Evolutionary conservation across 2,329 filamentous ascomycete genomes (phyloP).

Genomic region (Calonectria hawksworthii): DNA sequence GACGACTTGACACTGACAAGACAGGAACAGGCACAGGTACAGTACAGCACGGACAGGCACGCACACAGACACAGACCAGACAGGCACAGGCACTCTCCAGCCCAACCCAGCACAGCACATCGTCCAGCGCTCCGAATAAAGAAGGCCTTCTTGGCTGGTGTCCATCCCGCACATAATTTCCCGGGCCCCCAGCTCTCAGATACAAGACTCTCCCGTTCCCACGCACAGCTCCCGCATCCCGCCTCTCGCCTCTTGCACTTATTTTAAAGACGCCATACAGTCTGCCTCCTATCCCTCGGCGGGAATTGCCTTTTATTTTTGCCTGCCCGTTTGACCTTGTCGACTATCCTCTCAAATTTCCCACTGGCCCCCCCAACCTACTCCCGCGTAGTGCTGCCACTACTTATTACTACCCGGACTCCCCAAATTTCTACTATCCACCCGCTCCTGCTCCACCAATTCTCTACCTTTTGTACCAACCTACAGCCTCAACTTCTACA

Average conservation of each 20-base stretch:
- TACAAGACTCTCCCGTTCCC: constrained; percentile 32
- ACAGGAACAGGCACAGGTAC: constrained; percentile 29
- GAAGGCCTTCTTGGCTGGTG: constrained; percentile 41
- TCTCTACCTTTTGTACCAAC: constrained; percentile 40
- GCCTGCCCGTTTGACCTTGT: constrained; percentile 25
- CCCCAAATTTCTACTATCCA: constrained; percentile 44
- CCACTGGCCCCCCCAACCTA: constrained; percentile 35
- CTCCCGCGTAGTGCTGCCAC: constrained; percentile 25
- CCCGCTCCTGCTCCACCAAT: constrained; percentile 45
- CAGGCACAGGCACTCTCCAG: constrained; percentile 33
- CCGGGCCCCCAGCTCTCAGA: constrained; percentile 42
- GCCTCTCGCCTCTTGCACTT: constrained; percentile 24
- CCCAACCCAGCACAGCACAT: constrained; percentile 30
- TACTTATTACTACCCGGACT: constrained; percentile 46
- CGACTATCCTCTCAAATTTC: constrained; percentile 29
- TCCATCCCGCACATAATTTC: constrained; percentile 46
- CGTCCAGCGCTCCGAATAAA: constrained; percentile 41
- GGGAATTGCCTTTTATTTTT: constrained; percentile 41
- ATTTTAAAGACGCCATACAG: constrained; percentile 25
- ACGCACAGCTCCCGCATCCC: constrained; percentile 37
- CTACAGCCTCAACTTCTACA: constrained; percentile 33
- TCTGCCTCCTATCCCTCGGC: constrained; percentile 25
- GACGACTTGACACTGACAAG: constrained; percentile 40
- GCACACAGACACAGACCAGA: constrained; percentile 35
- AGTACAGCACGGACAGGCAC: constrained; percentile 35